These are phyloP conservation scores for Plasmopara viticola DNA, from an alignment of 352 stramenopile genomes.

Conservation along the genomic window DNA sequence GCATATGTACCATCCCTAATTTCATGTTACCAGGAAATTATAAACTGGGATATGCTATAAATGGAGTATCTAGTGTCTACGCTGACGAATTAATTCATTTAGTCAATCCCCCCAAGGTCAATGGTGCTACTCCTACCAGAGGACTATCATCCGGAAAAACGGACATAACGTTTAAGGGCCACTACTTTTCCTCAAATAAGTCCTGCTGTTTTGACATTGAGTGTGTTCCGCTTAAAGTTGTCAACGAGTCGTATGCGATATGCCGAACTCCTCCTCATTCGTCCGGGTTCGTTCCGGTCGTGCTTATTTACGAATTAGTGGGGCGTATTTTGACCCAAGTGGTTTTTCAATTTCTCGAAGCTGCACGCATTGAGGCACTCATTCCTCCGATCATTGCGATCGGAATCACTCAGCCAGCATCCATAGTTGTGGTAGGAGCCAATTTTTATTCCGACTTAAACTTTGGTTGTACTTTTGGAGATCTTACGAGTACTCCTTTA, in stretches of 20 bases:
- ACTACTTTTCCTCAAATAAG: constrained; percentile 22
- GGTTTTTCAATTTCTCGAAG: constrained; percentile 20
- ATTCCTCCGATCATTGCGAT: constrained; percentile 27
- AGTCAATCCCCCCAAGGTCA: constrained; percentile 21
- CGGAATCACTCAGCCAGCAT: constrained; percentile 11
- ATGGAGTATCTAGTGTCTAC: constrained; percentile 16
- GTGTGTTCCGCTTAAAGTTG: constrained; percentile 19
- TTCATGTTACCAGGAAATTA: constrained; percentile 8
- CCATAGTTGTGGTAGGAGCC: constrained; percentile 19
- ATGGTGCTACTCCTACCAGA: constrained; percentile 11
- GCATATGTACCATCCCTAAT: constrained; percentile 15
- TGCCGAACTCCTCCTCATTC: constrained; percentile 18
- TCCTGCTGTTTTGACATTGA: constrained; percentile 41
- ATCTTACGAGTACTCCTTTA: constrained; percentile 8
- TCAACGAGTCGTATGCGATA: constrained; percentile 17
- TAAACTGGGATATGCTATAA: constrained; percentile 22
- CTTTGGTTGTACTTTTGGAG: constrained; percentile 22
- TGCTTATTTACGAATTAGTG: constrained; percentile 9
- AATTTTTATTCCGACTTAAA: constrained; percentile 15
- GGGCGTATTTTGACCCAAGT: constrained; percentile 12
- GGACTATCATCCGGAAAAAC: constrained; percentile 22
- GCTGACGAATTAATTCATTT: constrained; percentile 17
- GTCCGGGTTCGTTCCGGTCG: constrained; percentile 11
- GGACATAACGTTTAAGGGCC: constrained; percentile 21
- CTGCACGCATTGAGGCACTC: constrained; percentile 11